phyloP scores from a whole-genome alignment of 495 filamentous ascomycete genomes.

The Podospora pseudocomata region DNA sequence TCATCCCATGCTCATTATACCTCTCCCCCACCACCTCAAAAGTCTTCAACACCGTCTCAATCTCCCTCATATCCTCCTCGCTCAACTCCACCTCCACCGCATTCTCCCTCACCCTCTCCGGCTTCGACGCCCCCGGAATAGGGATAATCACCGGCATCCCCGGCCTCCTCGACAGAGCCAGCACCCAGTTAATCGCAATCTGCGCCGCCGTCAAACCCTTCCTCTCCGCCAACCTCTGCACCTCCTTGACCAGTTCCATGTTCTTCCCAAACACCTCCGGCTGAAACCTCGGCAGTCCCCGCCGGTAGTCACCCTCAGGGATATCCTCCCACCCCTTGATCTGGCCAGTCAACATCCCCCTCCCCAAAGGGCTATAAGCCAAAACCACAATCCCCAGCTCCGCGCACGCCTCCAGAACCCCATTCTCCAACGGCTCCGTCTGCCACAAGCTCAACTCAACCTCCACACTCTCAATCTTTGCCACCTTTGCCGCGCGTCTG shows the following conservation, averaged over 20 bases:
- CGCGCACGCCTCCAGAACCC: slow-evolving; percentile 65
- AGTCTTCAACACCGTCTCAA: slow-evolving; percentile 42
- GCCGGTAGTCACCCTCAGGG: slow-evolving; percentile 56
- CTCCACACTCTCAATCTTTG: slow-evolving; percentile 72
- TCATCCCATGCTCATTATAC: slow-evolving; percentile 29
- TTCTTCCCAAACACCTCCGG: slow-evolving; percentile 69
- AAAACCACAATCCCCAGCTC: slow-evolving; percentile 70
- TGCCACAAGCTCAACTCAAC: slow-evolving; percentile 74
- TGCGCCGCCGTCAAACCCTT: slow-evolving; percentile 73
- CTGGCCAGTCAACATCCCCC: slow-evolving; percentile 54
- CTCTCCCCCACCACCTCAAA: slow-evolving; percentile 40
- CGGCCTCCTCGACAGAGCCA: slow-evolving; percentile 48
- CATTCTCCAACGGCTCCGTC: slow-evolving; percentile 67
- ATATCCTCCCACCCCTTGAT: slow-evolving; percentile 62
- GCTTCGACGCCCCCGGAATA: slow-evolving; percentile 67
- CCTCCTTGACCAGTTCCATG: slow-evolving; percentile 63
- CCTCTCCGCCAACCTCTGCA: slow-evolving; percentile 61
- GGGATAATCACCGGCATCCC: slow-evolving; percentile 72
- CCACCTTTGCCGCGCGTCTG: slow-evolving; percentile 62
- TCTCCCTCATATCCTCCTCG: slow-evolving; percentile 46
- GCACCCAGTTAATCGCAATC: slow-evolving; percentile 72
- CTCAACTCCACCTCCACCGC: slow-evolving; percentile 41
- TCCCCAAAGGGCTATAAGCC: slow-evolving; percentile 53
- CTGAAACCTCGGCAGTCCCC: slow-evolving; percentile 60
- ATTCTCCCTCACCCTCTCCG: slow-evolving; percentile 50